Conservation (phyloP, 2,329 filamentous ascomycete species). For the Fusarium staphyleae region DNA sequence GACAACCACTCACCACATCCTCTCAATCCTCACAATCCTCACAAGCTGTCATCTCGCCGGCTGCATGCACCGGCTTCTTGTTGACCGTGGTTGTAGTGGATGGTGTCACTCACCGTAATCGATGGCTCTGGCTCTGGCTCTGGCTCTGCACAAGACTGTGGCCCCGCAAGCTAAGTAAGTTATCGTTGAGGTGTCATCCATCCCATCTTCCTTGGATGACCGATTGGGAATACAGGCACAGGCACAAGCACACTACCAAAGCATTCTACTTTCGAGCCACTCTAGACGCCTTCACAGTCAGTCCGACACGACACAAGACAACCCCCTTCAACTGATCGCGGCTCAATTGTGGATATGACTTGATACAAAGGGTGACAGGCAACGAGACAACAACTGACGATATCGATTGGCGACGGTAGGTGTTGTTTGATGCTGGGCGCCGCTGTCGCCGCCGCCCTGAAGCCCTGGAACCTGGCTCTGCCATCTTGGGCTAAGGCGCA, state of each 20-base stretch:
- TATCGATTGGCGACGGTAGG: constrained; percentile 20
- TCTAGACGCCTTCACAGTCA: not conserved
- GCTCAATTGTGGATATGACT: not conserved
- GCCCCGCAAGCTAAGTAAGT: not conserved
- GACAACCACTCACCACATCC: not conserved
- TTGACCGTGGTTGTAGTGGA: not conserved
- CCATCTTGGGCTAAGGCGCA: constrained; percentile 27
- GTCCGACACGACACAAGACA: constrained; percentile 10
- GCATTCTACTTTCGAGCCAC: constrained; percentile 3
- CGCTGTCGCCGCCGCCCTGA: constrained; percentile 34
- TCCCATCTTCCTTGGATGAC: not conserved
- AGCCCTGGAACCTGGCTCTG: constrained; percentile 36
- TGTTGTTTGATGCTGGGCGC: constrained; percentile 12
- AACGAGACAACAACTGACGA: constrained; percentile 11
- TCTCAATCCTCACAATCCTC: not conserved
- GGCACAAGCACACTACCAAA: not conserved
- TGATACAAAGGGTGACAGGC: constrained; percentile 8
- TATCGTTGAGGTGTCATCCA: too few relatives aligned
- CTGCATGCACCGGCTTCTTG: not conserved
- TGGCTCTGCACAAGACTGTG: not conserved
- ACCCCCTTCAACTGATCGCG: not conserved
- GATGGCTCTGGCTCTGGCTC: not conserved
- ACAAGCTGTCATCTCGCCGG: constrained; percentile 1
- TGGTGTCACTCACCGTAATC: constrained; percentile 4
- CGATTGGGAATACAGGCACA: not conserved